Percentiles rank a stretch among this genome's conserved stretches.
Conservation (phyloP, 2,329 filamentous ascomycete species). For the Aspergillus aculeatinus region DNA sequence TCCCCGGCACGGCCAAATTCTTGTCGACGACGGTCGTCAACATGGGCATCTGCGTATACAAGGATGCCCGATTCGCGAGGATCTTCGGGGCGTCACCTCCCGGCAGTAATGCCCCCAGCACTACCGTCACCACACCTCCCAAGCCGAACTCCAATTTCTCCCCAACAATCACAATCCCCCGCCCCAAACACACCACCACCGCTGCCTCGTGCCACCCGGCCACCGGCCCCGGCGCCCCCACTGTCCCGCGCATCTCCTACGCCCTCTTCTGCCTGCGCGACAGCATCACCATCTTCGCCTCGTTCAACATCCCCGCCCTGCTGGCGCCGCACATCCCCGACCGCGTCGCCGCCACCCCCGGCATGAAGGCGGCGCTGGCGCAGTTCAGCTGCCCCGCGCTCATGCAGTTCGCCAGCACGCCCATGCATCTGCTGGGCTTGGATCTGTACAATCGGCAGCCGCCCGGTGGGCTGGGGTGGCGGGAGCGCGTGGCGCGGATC, state of each 20-base stretch:
- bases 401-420: conserved; percentile 77
- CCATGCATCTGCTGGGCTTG: conserved; percentile 78
- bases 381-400: conserved; percentile 79
- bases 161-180: conserved; percentile 10
- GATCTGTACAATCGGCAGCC: conserved; percentile 76
- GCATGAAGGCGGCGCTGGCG: conserved; percentile 60
- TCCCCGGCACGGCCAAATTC: conserved; percentile 77
- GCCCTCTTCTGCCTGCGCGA: conserved; percentile 78
- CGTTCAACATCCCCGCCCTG: conserved; percentile 82
- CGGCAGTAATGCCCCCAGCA: conserved; percentile 41
- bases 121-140: conserved; percentile 16
- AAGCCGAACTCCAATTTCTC: not conserved
- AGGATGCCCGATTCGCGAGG: conserved; percentile 80
- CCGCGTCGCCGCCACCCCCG: conserved; percentile 46
- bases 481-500: conserved; percentile 67
- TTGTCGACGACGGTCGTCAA: conserved; percentile 77
- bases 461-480: conserved; percentile 46
- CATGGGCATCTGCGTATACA: conserved; percentile 82
- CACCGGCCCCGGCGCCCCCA: conserved; percentile 27
- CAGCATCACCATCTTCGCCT: conserved; percentile 85
- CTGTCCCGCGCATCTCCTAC: conserved; percentile 69
- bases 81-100: conserved; percentile 67
- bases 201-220: conserved; percentile 20
- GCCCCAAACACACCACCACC: conserved; percentile 7
- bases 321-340: conserved; percentile 68